A percentile compares a stretch with the other conserved stretches of the same genome.
Evolutionary conservation across 345 rosid species (phyloP).

Genomic region (Eucalyptus cloeziana): DNA sequence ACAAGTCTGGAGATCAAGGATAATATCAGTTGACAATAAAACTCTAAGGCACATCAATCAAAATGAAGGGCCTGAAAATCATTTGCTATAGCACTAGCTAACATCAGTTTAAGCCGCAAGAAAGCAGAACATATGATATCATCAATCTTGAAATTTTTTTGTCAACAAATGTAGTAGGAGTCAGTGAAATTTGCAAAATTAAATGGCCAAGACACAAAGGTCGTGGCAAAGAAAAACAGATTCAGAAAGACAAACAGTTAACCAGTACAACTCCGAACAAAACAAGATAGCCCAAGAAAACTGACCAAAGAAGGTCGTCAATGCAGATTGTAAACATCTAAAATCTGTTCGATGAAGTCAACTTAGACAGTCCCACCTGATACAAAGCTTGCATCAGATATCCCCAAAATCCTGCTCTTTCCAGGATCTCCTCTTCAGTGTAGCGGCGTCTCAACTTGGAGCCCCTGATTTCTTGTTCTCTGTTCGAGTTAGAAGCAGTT

Average conservation of each 20-base stretch:
- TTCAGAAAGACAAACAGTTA: neutral
- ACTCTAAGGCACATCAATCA: neutral
- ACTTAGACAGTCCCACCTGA: slow-evolving; percentile 37
- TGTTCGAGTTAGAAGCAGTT: neutral
- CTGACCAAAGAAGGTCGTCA: neutral
- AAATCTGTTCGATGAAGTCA: neutral
- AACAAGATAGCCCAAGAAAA: neutral
- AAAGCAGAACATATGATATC: neutral
- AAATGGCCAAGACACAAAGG: neutral
- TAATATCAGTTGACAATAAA: neutral
- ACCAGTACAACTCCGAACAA: neutral
- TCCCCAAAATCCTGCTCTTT: slow-evolving; percentile 60
- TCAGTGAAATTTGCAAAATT: neutral
- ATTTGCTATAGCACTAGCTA: neutral
- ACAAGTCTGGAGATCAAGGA: slow-evolving; percentile 33
- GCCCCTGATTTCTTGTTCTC: slow-evolving; percentile 5
- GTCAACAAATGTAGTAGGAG: too few species aligned
- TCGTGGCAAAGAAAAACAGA: neutral
- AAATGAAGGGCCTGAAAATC: neutral
- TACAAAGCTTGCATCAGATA: slow-evolving; percentile 58
- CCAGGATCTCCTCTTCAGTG: slow-evolving; percentile 19
- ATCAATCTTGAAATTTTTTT: neutral
- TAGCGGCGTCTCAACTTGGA: slow-evolving; percentile 26
- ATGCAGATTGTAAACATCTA: neutral
- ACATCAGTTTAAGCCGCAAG: neutral